Evolutionary conservation across 495 filamentous ascomycete genomes (phyloP), one percentile per base, ranked within the genome.

Genomic region (Penicillium goetzii): DNA sequence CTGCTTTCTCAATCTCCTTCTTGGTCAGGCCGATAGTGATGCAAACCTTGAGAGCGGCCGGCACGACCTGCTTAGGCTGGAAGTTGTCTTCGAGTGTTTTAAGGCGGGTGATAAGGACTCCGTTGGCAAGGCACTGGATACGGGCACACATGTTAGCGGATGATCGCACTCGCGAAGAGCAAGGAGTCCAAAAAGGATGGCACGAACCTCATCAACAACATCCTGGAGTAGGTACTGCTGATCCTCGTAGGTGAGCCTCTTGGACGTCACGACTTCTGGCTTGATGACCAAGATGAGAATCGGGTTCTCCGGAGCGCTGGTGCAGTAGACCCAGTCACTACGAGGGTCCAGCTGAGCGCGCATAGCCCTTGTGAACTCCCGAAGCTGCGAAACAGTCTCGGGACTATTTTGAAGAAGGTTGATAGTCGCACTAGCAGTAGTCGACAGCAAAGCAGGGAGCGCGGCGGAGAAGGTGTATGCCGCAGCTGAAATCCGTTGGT

Each of bases 391-490:
- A 45, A 97, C 75, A 36, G 92, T 83, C 43, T 96, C 92, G 0
- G 93, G 91, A 70, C 87, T 90, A 47, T 86, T 89, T 73, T 97
- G 92, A 43, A 98, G 82, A 60, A 97, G 78, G 45, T 87, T 88
- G 51, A 98, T 81, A 11, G 91, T 91, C 74, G 96, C 95, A 73
- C 90, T 93, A 3, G 94, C 92, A n/a, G 93, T 96, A 28, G 93
- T 94, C 17, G 96, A 93, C 34, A 97, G 83, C 80, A 98, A 89
- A 30, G 95, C 95, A 15, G 95, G 96, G 49, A 98, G 80, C 23
- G 96, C 95, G 12, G 95, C 95, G 49, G 93, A 97, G 80, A 90
- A 99, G 11, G 94, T 97, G 74, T 97, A 98, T 4, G 93, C 88
- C 7, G 91, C 84, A 32, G 92, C 89, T 17, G 90, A 90, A 68